A percentile compares a stretch with the other conserved stretches of the same genome.
Conservation (phyloP, 306 rosid genomes). For the Oxytropis ochrocephala region DNA sequence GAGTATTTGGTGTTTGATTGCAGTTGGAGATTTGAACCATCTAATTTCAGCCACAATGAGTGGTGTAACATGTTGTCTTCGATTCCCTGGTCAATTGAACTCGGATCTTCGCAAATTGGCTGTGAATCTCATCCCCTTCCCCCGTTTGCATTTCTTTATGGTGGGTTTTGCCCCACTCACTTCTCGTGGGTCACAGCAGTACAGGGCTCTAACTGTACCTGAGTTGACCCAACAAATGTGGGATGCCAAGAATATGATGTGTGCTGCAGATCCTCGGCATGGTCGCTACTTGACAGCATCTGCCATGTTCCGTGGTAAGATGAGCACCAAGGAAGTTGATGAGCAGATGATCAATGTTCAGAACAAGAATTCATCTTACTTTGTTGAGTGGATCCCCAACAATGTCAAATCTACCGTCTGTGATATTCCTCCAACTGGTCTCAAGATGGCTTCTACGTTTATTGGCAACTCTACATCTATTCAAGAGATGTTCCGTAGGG, state of each 20-base stretch:
- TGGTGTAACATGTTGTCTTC: constrained; percentile 54
- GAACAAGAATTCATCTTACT: constrained; percentile 54
- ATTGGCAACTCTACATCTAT: constrained; percentile 53
- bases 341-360: constrained; percentile 62
- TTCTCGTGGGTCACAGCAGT: constrained; percentile 51
- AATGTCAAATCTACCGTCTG: constrained; percentile 50
- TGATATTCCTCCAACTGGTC: constrained; percentile 51
- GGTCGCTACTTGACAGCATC: constrained; percentile 53
- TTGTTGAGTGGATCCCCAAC: constrained; percentile 54
- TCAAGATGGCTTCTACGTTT: constrained; percentile 52
- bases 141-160: constrained; percentile 57
- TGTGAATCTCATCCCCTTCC: constrained; percentile 57
- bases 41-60: constrained; percentile 56
- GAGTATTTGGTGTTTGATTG: background rate
- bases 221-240: constrained; percentile 57
- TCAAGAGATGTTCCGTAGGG: constrained; percentile 56
- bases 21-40: constrained; percentile 58
- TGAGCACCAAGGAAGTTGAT: constrained; percentile 57
- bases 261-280: constrained; percentile 48
- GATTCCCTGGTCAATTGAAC: constrained; percentile 56
- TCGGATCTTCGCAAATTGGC: constrained; percentile 50
- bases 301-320: constrained; percentile 56
- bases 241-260: constrained; percentile 59
- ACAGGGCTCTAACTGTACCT: constrained; percentile 48
- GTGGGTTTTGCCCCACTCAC: constrained; percentile 62